Evolutionary conservation across 768 basidiomycete genomes (phyloP), one percentile per base, ranked within the genome.

Genomic region (Lyophyllum atratum): DNA sequence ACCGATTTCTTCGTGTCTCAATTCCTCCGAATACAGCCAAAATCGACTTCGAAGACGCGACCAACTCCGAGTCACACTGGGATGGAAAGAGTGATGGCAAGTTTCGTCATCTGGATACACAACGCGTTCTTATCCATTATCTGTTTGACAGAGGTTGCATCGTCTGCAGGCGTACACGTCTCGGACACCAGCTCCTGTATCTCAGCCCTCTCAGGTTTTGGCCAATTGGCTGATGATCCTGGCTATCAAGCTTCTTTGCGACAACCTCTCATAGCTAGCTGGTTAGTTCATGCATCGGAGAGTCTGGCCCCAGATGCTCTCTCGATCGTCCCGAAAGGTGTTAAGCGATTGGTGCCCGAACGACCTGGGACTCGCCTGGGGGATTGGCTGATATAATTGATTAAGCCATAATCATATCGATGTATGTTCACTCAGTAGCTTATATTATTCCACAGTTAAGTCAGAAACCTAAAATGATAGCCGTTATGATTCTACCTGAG

Each of bases 11-110:
- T 49, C 69, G 67, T 43, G 64, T 66, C 60, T 56, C 59, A 55
- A 66, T 70, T 47, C 70, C 70, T 61, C 43, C 61, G 49, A 54
- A 57, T 52, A 65, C 51, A 62, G 37, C 50, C 60, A 47, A 60
- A 12, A 46, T 63, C 62, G 60, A 69, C 34, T 66, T 68, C 37
- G 51, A 56, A 52, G 65, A 61, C 44, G 68, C 69, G 60, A 66
- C 63, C 54, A 65, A 64, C 28, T 80, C 78, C 26, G 78, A 77
- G 59, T 78, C 77, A 26, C 74, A 75, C 61, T 80, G 77, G 77
- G 67, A 70, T 29, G 77, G 76, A 3, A 77, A 77, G 66, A 74
- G 68, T 49, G 65, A 70, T 49, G 76, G 77, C 78, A 57, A 48
- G 56, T 53, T 60, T 34, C 21, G 34, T 46, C 46, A 47, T 52